phyloP scores from a whole-genome alignment of 2,329 filamentous ascomycete species.

The Myriosclerotinia scirpicola region DNA sequence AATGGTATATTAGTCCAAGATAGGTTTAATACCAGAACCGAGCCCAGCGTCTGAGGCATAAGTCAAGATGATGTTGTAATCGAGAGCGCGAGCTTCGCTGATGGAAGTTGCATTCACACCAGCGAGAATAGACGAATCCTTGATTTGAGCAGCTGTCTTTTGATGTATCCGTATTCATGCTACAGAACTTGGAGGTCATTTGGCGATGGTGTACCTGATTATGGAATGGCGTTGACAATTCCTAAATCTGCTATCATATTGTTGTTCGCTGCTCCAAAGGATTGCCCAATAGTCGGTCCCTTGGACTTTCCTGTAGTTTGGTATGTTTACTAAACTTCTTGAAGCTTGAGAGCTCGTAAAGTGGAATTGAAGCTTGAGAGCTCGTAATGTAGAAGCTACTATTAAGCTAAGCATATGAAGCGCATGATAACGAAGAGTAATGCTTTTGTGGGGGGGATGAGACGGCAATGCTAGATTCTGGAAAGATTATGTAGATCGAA shows the following conservation, averaged over 20 bases:
- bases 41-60: background rate
- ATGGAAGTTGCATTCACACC: background rate
- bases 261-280: background rate
- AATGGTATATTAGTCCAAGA: background rate
- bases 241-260: background rate
- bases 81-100: background rate
- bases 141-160: background rate
- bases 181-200: background rate
- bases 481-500: no score
- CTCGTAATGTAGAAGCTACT: background rate
- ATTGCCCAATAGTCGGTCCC: background rate
- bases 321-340: background rate
- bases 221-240: background rate
- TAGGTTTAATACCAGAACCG: background rate
- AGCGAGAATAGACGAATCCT: background rate
- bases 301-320: background rate
- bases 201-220: background rate
- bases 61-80: background rate
- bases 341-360: background rate
- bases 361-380: background rate
- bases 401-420: background rate
- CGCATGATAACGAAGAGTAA: no score
- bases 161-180: background rate
- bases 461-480: no score
- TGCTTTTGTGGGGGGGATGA: no score